Evolutionary conservation across 305 asterid species (phyloP).

Genomic region (Ilex paraguariensis): DNA sequence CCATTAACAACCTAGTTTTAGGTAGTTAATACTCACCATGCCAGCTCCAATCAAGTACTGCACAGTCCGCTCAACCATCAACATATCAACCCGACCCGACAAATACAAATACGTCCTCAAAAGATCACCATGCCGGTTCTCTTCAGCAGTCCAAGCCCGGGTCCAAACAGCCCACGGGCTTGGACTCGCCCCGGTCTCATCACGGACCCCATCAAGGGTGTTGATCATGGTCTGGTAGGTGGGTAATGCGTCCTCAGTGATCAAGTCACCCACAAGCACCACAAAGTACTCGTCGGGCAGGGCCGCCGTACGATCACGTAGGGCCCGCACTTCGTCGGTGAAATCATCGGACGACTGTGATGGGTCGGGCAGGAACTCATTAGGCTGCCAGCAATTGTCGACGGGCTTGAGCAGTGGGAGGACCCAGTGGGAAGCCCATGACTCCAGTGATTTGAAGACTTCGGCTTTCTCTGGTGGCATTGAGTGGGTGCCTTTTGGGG

Average conservation of each 20-base stretch:
- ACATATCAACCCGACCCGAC: slow-evolving; percentile 47
- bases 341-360: slow-evolving; percentile 14
- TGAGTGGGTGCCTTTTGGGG: slow-evolving; percentile 11
- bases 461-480: slow-evolving; percentile 29
- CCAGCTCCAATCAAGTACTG: slow-evolving; percentile 36
- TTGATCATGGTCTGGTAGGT: slow-evolving; percentile 31
- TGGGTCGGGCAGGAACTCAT: slow-evolving; percentile 36
- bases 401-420: slow-evolving; percentile 33
- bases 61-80: slow-evolving; percentile 34
- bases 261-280: slow-evolving; percentile 37
- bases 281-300: slow-evolving; percentile 35
- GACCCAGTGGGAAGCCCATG: slow-evolving; percentile 20
- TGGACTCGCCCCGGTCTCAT: slow-evolving; percentile 32
- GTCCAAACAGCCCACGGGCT: slow-evolving; percentile 44
- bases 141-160: slow-evolving; percentile 48
- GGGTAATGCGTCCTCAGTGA: slow-evolving; percentile 39
- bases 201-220: slow-evolving; percentile 32
- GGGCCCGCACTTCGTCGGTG: slow-evolving; percentile 20
- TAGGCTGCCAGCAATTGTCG: slow-evolving; percentile 40
- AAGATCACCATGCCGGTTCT: slow-evolving; percentile 40
- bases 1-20: too few relatives aligned
- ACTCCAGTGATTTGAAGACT: slow-evolving; percentile 29
- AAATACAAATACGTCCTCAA: slow-evolving; percentile 34
- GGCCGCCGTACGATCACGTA: slow-evolving; percentile 12
- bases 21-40: slow-evolving; percentile 19